Conservation (phyloP, 192 early-diverging fungal genomes). For the Entomortierella beljakovae region DNA sequence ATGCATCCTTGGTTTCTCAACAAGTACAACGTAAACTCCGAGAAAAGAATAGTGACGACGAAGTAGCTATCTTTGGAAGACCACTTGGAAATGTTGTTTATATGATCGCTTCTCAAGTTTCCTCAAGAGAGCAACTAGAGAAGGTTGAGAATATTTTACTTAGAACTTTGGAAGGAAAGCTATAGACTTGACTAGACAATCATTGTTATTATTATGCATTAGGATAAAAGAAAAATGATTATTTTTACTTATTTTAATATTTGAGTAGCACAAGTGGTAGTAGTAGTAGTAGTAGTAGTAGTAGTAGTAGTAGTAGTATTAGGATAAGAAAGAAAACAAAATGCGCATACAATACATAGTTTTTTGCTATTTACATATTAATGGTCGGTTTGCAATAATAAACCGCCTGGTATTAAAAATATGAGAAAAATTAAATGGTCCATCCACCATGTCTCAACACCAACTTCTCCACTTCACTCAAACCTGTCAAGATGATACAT, state of each 20-base stretch:
- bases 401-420: no score
- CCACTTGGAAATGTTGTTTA: conserved; percentile 86
- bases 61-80: conserved; percentile 67
- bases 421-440: conserved; percentile 30
- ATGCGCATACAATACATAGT: neutral
- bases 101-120: conserved; percentile 73
- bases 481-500: conserved; percentile 61
- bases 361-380: neutral
- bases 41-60: conserved; percentile 32
- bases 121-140: conserved; percentile 51
- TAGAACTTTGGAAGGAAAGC: conserved; percentile 29
- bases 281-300: neutral
- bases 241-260: no score
- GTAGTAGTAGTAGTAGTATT: no score
- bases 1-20: conserved; percentile 38
- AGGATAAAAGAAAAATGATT: no score
- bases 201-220: no score
- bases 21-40: conserved; percentile 35
- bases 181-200: no score
- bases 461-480: conserved; percentile 73
- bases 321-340: no score
- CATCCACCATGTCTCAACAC: conserved; percentile 36
- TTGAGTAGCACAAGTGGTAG: neutral
- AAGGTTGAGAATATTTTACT: conserved; percentile 62
- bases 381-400: neutral